These are phyloP conservation scores for Typha latifolia DNA, from an alignment of 176 grass and related monocot genomes.

Conservation along the genomic window DNA sequence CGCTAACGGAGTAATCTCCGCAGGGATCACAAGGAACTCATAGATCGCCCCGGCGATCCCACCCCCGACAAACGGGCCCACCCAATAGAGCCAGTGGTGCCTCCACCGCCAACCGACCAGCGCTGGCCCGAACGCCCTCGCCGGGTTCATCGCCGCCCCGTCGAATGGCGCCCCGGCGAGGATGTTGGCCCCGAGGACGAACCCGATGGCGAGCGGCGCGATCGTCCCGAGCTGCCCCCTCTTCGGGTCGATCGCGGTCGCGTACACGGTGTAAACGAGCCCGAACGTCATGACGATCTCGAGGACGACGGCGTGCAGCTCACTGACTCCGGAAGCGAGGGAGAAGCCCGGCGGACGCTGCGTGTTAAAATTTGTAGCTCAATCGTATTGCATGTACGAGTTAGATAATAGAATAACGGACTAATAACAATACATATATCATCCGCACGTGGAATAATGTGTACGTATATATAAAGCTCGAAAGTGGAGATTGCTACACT, in stretches of 20 bases:
- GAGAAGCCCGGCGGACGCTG: constrained; percentile 58
- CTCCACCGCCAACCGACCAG: constrained; percentile 74
- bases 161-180: constrained; percentile 74
- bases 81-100: constrained; percentile 85
- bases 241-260: constrained; percentile 47
- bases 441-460: too few species aligned
- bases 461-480: too few species aligned
- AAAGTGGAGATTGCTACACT: too few species aligned
- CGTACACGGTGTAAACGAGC: constrained; percentile 64
- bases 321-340: constrained; percentile 34
- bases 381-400: too few species aligned
- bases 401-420: too few species aligned
- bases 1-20: constrained; percentile 8
- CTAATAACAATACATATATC: background rate
- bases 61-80: constrained; percentile 60
- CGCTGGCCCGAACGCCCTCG: constrained; percentile 63
- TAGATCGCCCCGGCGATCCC: constrained; percentile 45
- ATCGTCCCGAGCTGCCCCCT: constrained; percentile 20
- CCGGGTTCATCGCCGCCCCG: constrained; percentile 83
- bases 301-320: constrained; percentile 58
- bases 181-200: constrained; percentile 64
- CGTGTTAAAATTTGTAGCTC: background rate
- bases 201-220: constrained; percentile 66
- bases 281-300: constrained; percentile 82
- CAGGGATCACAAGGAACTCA: constrained; percentile 51